Percentiles rank a stretch among this genome's conserved stretches.
phyloP scores from a whole-genome alignment of 129 eudicot genomes.

The Escallonia rubra region DNA sequence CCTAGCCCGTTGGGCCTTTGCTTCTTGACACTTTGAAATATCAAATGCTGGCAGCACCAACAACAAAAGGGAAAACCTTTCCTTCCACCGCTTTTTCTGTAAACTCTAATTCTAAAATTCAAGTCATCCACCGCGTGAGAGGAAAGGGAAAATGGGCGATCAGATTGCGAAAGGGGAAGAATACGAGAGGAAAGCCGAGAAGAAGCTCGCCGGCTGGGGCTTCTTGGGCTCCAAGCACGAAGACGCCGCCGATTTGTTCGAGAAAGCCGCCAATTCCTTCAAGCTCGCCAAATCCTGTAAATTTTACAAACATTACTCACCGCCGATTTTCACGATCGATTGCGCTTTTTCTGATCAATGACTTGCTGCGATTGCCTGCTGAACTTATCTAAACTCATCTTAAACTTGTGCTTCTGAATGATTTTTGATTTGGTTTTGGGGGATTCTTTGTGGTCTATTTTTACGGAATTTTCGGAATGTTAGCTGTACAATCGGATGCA shows the following conservation, averaged over 20 bases:
- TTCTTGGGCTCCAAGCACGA: constrained; percentile 77
- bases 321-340: constrained; percentile 2
- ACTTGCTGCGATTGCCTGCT: neutral
- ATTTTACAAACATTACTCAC: neutral
- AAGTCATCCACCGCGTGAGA: neutral
- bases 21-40: too few relatives aligned
- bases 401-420: neutral
- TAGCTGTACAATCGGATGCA: constrained; percentile 6
- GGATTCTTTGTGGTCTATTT: constrained; percentile 6
- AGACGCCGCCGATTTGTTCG: constrained; percentile 82
- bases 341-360: neutral
- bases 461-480: neutral
- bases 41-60: too few relatives aligned
- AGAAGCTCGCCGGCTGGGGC: constrained; percentile 75
- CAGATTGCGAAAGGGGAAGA: constrained; percentile 65
- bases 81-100: too few relatives aligned
- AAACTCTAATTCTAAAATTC: neutral
- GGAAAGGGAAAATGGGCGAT: constrained; percentile 50
- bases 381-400: neutral
- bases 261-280: constrained; percentile 77
- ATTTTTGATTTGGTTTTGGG: neutral
- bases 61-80: too few relatives aligned
- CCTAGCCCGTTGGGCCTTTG: neutral
- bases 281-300: constrained; percentile 87
- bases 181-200: constrained; percentile 76